Evolutionary conservation across 164 flowering plant genomes (phyloP), one percentile per base, ranked within the genome.

Genomic region (Berberis thunbergii): DNA sequence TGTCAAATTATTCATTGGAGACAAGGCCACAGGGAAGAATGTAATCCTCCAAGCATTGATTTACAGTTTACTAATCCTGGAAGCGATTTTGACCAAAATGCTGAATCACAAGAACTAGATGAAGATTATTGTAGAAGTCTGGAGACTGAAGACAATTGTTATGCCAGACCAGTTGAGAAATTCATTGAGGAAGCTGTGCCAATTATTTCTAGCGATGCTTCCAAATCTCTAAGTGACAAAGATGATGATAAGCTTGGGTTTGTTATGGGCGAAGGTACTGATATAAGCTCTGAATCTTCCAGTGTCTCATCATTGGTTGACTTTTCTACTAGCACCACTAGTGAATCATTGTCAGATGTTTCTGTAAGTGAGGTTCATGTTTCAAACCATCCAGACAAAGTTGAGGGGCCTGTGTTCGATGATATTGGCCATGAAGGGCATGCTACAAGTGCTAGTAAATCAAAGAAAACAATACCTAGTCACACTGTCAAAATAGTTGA

Each of bases 1-100:
- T 89, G 96, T 69, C 96, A 89, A 76, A 84, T 87, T 62, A 66
- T 83, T 69, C 96, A 89, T 61, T 89, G 96, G 96, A 78, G 96
- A 65, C 80, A 79, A 82, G 94, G 94, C 44, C 96, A 89, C 81
- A 87, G 80, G 70, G 83, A 85, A 3, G 85, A 86, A 62, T 89
- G 96, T 64, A 81, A 45, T 50, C 93, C 86, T 64, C 75, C 78
- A 9, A n/a, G 7, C 40, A 42, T 39, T 8, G 8, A 45, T 57
- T 43, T 41, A 8, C 67, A 62, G 42, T 60, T 8, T 59, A 67
- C 49, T 67, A 79, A 70, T 64, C 64, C 45, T 8, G 72, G 41
- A 69, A 61, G 61, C 42, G 66, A 72, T 49, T 62, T 63, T 59
- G 67, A 41, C 65, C 48, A 26, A 12, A 66, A 69, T 41, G 60